Conservation (phyloP, 2,329 filamentous ascomycete species). For the Drechslerella coelobrocha region DNA sequence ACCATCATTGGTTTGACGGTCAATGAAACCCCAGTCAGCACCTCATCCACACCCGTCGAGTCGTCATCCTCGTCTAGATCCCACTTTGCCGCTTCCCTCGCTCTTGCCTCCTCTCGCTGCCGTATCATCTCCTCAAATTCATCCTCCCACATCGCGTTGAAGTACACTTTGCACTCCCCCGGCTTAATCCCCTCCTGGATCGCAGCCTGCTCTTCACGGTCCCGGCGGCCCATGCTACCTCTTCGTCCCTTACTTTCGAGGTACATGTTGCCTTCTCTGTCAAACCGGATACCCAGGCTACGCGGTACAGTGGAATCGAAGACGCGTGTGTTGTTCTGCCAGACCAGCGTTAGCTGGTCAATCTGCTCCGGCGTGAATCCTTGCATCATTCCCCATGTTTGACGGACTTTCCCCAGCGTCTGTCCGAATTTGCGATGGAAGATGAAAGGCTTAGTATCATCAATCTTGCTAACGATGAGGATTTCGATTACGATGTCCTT, state of each 20-base stretch:
- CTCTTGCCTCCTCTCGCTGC: constrained; percentile 22
- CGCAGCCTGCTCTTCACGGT: constrained; percentile 19
- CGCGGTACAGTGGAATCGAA: constrained; percentile 40
- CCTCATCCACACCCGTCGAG: constrained; percentile 17
- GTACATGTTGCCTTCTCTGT: constrained; percentile 42
- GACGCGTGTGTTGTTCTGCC: constrained; percentile 38
- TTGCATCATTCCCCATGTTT: constrained; percentile 37
- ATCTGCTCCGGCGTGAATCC: constrained; percentile 21
- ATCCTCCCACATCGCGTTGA: constrained; percentile 39
- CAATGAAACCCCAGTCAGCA: constrained; percentile 32
- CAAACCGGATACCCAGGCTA: constrained; percentile 38
- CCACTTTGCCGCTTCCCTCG: constrained; percentile 2
- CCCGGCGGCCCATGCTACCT: constrained; percentile 4
- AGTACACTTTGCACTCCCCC: constrained; percentile 34
- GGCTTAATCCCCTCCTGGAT: constrained; percentile 26
- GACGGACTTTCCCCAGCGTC: constrained; percentile 34
- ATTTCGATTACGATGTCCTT: constrained; percentile 42
- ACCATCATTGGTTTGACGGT: constrained; percentile 31
- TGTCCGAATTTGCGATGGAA: constrained; percentile 41
- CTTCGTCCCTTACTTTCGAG: constrained; percentile 6
- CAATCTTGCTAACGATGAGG: constrained; percentile 35
- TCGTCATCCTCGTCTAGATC: constrained; percentile 14
- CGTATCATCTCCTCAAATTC: constrained; percentile 25
- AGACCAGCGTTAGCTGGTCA: constrained; percentile 24
- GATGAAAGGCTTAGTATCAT: constrained; percentile 23